Conservation (phyloP, 768 basidiomycete genomes). For the Cubamyces lactineus region DNA sequence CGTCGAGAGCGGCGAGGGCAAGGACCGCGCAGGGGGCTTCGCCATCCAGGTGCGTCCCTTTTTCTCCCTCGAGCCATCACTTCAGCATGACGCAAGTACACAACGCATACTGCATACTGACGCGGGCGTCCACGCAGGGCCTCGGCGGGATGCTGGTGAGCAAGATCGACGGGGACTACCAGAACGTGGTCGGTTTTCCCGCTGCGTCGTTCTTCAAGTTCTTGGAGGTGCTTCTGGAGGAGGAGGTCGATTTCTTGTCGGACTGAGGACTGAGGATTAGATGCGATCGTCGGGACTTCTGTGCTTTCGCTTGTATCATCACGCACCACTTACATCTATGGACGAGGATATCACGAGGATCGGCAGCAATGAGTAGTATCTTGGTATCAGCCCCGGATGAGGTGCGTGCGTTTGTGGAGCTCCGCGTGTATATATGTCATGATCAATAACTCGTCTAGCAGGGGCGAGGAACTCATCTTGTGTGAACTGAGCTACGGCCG, state of each 20-base stretch:
- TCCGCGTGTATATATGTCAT: too few relatives aligned
- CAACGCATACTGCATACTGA: neutral
- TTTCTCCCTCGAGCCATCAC: neutral
- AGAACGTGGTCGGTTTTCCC: constrained; percentile 93
- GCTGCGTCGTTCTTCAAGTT: constrained; percentile 82
- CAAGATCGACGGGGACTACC: constrained; percentile 87
- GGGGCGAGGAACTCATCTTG: too few relatives aligned
- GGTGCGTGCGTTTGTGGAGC: too few relatives aligned
- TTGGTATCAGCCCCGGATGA: too few relatives aligned
- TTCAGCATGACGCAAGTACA: too few relatives aligned
- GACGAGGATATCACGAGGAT: too few relatives aligned
- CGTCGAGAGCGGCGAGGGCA: constrained; percentile 81
- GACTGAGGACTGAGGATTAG: constrained; percentile 1
- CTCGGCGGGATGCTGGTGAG: constrained; percentile 80
- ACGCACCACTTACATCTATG: too few relatives aligned
- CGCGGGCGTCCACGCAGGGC: constrained; percentile 50
- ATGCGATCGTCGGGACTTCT: too few relatives aligned
- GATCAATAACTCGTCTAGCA: too few relatives aligned
- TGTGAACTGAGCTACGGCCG: too few relatives aligned
- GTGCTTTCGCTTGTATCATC: neutral
- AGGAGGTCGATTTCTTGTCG: constrained; percentile 72
- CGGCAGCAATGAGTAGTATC: too few relatives aligned
- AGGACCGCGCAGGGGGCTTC: constrained; percentile 92
- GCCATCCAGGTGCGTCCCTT: constrained; percentile 72
- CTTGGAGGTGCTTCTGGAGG: constrained; percentile 68